These are phyloP conservation scores for Colletotrichum lupini DNA, from an alignment of 2,329 filamentous ascomycete species.

Conservation along the genomic window DNA sequence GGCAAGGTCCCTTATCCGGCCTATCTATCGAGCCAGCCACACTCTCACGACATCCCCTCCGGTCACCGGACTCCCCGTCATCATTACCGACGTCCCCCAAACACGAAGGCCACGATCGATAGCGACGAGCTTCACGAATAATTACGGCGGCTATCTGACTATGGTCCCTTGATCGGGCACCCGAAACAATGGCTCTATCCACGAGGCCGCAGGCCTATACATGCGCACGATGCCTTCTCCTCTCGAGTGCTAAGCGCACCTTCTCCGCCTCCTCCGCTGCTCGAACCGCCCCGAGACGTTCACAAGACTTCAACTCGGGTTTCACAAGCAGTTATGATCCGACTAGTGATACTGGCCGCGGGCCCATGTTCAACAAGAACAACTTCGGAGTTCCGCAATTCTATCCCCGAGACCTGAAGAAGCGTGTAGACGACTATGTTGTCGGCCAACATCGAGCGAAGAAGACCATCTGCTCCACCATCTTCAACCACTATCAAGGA, in stretches of 20 bases:
- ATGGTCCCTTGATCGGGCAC: conserved; percentile 24
- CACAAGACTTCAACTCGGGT: conserved; percentile 64
- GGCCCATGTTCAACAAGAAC: conserved; percentile 69
- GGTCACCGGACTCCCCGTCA: conserved; percentile 19
- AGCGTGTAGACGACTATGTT: conserved; percentile 93
- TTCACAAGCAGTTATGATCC: conserved; percentile 72
- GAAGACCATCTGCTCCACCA: conserved; percentile 90
- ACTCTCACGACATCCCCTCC: conserved; percentile 24
- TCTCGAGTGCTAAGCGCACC: conserved; percentile 22
- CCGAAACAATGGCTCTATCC: conserved; percentile 28
- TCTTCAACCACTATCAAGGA: conserved; percentile 97
- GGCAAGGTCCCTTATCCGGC: conserved; percentile 26
- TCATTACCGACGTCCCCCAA: neutral
- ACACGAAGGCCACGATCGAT: neutral
- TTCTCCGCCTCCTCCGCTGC: conserved; percentile 44
- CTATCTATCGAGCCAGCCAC: conserved; percentile 13
- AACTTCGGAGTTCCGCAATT: conserved; percentile 71
- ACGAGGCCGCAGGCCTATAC: conserved; percentile 31
- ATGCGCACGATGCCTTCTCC: conserved; percentile 31
- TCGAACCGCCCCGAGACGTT: conserved; percentile 50
- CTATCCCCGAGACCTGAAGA: conserved; percentile 80
- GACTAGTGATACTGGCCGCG: conserved; percentile 60
- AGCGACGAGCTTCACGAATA: neutral
- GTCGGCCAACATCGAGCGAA: conserved; percentile 96
- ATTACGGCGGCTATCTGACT: neutral